Base-by-base conservation (phyloP, 495 filamentous ascomycete species). In the Neurospora sp. region DNA sequence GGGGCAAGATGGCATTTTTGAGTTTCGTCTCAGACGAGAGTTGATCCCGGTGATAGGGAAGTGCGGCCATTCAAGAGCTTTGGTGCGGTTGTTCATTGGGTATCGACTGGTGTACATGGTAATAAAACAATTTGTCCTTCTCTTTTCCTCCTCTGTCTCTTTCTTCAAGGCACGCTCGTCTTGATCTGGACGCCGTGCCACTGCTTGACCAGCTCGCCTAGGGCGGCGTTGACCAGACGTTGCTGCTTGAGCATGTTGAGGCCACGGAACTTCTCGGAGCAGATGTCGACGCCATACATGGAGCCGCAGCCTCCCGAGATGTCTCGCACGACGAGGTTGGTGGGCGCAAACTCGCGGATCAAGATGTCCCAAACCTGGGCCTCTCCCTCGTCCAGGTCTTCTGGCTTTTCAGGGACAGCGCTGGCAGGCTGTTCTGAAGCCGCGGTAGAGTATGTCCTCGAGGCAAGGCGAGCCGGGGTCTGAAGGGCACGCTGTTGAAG, bases 121-220 rank as follows among this genome's bases (percentile, higher is more conserved):
- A 35, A 14, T n/a, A 39, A 20, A 20, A n/a, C 16, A 27, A 22
- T 48, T 40, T 31, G 22, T 18, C 37, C 7, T 69, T 12, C 38
- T 31, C 39, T 71, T 20, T 65, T 65, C 31, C 9, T 61, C 27
- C 14, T 9, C 7, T 4, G 6, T 9, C 35, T 18, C 18, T 22
- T 59, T 35, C n/a, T 31, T 75, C 69, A 80, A 14, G 85, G 83
- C 39, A 78, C 82, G 74, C 80, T 84, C 8, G 91, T 94, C 83
- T 83, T 89, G 73, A 94, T 80, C 82, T 92, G 90, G 41, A 94
- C 83, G 31, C 91, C 91, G 81, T 94, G 91, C 91, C 91, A 93
- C 59, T 84, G 79, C 83, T 91, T 91, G 77, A 93, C 86, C 80
- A 92, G 84, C 59, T 92, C 88, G n/a, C 82, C 84, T 41, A 94